Conservation (phyloP, 2,329 filamentous ascomycete genomes). For the Botrytis fragariae region DNA sequence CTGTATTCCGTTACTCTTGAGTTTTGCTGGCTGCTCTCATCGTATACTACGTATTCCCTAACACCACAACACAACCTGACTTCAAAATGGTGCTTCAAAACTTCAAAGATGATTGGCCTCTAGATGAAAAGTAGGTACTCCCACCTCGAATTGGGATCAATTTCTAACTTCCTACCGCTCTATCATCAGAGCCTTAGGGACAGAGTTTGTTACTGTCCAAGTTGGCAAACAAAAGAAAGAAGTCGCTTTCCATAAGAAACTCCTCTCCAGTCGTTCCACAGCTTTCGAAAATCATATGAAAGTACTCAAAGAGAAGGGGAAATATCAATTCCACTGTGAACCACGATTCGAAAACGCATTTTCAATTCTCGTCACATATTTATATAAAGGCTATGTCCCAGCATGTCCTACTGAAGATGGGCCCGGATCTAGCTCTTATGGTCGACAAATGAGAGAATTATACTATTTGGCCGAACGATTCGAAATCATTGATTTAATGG, state of each 20-base stretch:
- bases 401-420: slow-evolving; percentile 5
- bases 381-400: slow-evolving; percentile 19
- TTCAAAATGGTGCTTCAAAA: background rate
- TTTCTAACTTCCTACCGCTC: background rate
- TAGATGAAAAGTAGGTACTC: slow-evolving; percentile 10
- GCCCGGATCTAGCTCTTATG: background rate
- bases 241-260: slow-evolving; percentile 17
- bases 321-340: slow-evolving; percentile 18
- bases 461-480: slow-evolving; percentile 20
- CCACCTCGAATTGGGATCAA: background rate
- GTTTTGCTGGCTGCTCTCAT: background rate
- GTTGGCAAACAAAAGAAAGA: slow-evolving; percentile 18
- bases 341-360: slow-evolving; percentile 16
- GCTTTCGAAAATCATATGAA: slow-evolving; percentile 16
- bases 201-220: slow-evolving; percentile 13
- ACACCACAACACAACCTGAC: background rate
- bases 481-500: slow-evolving; percentile 18
- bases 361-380: slow-evolving; percentile 15
- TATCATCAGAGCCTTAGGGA: slow-evolving; percentile 4
- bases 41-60: background rate
- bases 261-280: slow-evolving; percentile 18
- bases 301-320: slow-evolving; percentile 15
- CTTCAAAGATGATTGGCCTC: slow-evolving; percentile 11
- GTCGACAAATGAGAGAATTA: slow-evolving; percentile 12
- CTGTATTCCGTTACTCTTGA: background rate